Conservation (phyloP, 768 basidiomycete genomes). For the Mycena floridula region DNA sequence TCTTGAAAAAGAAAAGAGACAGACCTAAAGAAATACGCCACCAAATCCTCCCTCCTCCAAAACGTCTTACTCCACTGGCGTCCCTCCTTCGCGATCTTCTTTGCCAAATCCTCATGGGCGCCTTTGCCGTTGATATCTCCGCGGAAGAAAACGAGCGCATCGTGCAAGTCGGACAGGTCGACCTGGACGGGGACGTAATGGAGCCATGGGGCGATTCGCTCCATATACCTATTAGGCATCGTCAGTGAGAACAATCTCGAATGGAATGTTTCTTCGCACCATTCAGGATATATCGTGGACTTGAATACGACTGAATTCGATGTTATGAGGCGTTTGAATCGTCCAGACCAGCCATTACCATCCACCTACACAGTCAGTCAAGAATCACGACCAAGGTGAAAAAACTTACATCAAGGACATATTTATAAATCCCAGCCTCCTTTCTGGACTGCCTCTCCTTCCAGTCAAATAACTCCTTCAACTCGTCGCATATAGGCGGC, state of each 20-base stretch:
- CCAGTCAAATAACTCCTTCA: slow-evolving; percentile 47
- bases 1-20: slow-evolving; percentile 7
- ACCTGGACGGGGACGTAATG: slow-evolving; percentile 70
- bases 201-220: slow-evolving; percentile 60
- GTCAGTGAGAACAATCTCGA: neutral
- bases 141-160: slow-evolving; percentile 68
- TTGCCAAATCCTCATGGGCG: slow-evolving; percentile 55
- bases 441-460: slow-evolving; percentile 32
- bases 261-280: slow-evolving; percentile 30
- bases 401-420: slow-evolving; percentile 47
- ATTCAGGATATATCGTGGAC: slow-evolving; percentile 69
- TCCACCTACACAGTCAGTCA: slow-evolving; percentile 35
- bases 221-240: slow-evolving; percentile 38
- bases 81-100: slow-evolving; percentile 46
- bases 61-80: slow-evolving; percentile 41
- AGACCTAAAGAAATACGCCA: slow-evolving; percentile 45
- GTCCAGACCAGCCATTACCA: slow-evolving; percentile 65
- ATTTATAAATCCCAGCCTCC: slow-evolving; percentile 55
- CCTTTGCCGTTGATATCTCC: slow-evolving; percentile 52
- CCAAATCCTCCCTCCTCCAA: slow-evolving; percentile 51
- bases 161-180: slow-evolving; percentile 63
- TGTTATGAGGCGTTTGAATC: slow-evolving; percentile 60
- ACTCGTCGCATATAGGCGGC: slow-evolving; percentile 31
- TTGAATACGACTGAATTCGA: slow-evolving; percentile 63
- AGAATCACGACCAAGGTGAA: neutral